phyloP scores from a whole-genome alignment of 306 rosid genomes.

The Potentilla sterilis region DNA sequence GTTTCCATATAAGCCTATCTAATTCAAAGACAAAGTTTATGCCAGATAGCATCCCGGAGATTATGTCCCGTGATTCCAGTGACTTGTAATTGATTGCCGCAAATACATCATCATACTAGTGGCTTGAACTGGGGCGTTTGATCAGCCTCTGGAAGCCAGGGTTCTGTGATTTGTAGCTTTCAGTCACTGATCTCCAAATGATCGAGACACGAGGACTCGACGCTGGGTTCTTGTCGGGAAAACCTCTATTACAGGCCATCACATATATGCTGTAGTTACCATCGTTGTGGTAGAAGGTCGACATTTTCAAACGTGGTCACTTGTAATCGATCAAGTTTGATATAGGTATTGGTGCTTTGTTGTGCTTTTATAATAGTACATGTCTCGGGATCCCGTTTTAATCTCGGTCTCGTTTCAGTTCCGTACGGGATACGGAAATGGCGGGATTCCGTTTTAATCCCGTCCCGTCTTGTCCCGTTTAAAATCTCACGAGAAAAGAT shows the following conservation, averaged over 20 bases:
- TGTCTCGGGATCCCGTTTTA: no score
- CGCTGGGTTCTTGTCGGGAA: background rate
- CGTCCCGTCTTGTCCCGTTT: no score
- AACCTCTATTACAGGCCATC: background rate
- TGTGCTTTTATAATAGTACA: conserved; percentile 31
- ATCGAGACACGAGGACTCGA: background rate
- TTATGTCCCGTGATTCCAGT: conserved; percentile 24
- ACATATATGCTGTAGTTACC: background rate
- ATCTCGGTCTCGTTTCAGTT: no score
- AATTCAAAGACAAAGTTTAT: no score
- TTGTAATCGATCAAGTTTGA: no score
- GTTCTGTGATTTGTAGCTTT: background rate
- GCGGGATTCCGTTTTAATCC: no score
- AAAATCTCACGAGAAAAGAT: no score
- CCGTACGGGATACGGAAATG: no score
- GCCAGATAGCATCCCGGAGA: no score
- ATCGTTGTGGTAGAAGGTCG: background rate
- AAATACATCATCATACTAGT: background rate
- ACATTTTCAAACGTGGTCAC: conserved; percentile 31
- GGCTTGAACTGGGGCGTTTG: background rate
- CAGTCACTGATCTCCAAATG: background rate
- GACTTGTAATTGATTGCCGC: background rate
- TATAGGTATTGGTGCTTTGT: no score
- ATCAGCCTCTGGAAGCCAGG: background rate
- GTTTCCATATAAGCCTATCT: no score